Conservation (phyloP, 192 early-diverging fungal species). For the Chytriomyces sp. region DNA sequence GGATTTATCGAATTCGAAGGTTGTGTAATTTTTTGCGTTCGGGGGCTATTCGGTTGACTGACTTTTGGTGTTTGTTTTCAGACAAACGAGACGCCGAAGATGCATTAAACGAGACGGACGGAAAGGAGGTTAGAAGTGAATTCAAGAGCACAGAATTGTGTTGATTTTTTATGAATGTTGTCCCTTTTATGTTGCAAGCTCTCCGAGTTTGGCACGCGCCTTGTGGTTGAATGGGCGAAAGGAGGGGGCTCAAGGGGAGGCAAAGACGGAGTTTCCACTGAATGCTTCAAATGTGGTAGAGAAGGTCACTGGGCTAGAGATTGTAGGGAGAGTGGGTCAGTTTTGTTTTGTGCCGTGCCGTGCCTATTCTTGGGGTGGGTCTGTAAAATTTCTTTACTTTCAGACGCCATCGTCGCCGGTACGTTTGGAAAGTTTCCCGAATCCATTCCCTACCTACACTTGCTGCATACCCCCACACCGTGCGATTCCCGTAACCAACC, state of each 20-base stretch:
- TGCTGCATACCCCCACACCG: background rate
- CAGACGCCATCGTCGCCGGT: too few species aligned
- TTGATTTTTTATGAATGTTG: too few species aligned
- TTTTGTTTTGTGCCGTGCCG: background rate
- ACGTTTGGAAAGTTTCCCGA: background rate
- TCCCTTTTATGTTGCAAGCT: too few species aligned
- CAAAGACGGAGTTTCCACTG: constrained; percentile 17
- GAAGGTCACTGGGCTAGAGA: constrained; percentile 43
- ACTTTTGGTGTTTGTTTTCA: too few species aligned
- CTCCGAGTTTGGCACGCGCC: constrained; percentile 17
- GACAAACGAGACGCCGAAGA: constrained; percentile 54
- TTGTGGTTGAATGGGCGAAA: constrained; percentile 47
- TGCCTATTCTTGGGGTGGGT: background rate
- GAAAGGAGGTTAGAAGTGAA: constrained; percentile 18
- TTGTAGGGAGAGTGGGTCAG: constrained; percentile 31
- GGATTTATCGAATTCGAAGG: constrained; percentile 58
- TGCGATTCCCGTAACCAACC: too few species aligned
- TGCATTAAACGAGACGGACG: constrained; percentile 34
- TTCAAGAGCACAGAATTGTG: background rate
- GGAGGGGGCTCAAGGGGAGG: constrained; percentile 20
- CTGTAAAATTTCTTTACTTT: too few species aligned
- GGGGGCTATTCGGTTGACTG: too few species aligned
- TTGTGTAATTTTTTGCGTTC: too few species aligned
- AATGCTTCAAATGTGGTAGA: constrained; percentile 42
- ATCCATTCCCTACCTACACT: background rate